These are phyloP conservation scores for Nigrospora osmanthi DNA, from an alignment of 2,329 filamentous ascomycete genomes.

Conservation along the genomic window DNA sequence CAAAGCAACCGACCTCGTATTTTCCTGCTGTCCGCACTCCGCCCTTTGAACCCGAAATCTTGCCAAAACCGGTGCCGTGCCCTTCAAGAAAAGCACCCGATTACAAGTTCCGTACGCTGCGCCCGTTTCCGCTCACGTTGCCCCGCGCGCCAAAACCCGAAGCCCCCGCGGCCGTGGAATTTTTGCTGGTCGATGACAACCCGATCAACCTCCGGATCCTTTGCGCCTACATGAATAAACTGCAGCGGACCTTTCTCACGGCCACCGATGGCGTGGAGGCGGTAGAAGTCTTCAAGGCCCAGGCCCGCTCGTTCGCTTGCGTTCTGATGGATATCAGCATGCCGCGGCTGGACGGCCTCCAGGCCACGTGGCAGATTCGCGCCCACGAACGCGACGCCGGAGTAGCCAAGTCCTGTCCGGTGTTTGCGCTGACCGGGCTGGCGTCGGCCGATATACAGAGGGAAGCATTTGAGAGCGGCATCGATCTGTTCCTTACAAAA, in stretches of 20 bases:
- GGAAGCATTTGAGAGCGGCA: constrained; percentile 35
- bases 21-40: too few species aligned
- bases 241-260: constrained; percentile 17
- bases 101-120: background rate
- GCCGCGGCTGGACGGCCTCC: constrained; percentile 34
- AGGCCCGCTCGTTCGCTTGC: constrained; percentile 1
- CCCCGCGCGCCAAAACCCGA: too few species aligned
- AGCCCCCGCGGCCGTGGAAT: background rate
- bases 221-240: constrained; percentile 19
- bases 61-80: too few species aligned
- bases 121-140: too few species aligned
- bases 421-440: constrained; percentile 36
- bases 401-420: constrained; percentile 23
- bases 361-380: constrained; percentile 29
- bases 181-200: constrained; percentile 32
- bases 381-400: constrained; percentile 27
- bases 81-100: too few species aligned
- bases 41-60: too few species aligned
- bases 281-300: constrained; percentile 21
- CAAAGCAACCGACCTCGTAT: background rate
- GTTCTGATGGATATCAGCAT: constrained; percentile 30
- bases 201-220: constrained; percentile 25
- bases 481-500: constrained; percentile 39
- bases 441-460: constrained; percentile 32
- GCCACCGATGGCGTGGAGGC: constrained; percentile 29